These are phyloP conservation scores for Pseudocercospora ulei DNA, from an alignment of 2,329 filamentous ascomycete species.

Conservation along the genomic window DNA sequence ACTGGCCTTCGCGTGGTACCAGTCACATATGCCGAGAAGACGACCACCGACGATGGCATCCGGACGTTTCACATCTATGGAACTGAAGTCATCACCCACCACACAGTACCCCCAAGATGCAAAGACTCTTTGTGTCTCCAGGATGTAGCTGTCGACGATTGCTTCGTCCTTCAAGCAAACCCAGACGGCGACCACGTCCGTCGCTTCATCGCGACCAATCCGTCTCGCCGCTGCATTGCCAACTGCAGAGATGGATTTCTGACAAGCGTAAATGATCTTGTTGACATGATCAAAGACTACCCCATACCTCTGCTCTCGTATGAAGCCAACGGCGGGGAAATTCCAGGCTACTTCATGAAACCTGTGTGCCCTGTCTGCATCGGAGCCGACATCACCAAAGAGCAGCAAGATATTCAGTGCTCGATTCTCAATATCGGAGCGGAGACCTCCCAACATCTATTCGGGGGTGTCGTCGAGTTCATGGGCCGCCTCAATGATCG, in stretches of 20 bases:
- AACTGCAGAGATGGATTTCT: slow-evolving; percentile 25
- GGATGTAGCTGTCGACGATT: slow-evolving; percentile 12
- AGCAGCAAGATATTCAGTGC: slow-evolving; percentile 24
- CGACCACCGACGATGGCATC: not conserved
- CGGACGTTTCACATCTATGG: slow-evolving; percentile 26
- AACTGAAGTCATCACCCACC: slow-evolving; percentile 14
- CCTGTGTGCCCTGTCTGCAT: slow-evolving; percentile 28
- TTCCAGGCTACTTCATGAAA: slow-evolving; percentile 15
- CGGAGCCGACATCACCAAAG: slow-evolving; percentile 20
- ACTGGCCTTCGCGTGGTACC: slow-evolving; percentile 15
- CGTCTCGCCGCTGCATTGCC: slow-evolving; percentile 16
- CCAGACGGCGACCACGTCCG: slow-evolving; percentile 24
- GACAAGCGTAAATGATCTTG: slow-evolving; percentile 10
- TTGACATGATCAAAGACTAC: slow-evolving; percentile 22
- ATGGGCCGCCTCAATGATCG: slow-evolving; percentile 16
- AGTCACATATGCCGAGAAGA: slow-evolving; percentile 15
- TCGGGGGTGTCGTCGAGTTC: slow-evolving; percentile 19
- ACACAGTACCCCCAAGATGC: slow-evolving; percentile 1
- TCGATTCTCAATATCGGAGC: slow-evolving; percentile 9
- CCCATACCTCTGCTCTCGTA: slow-evolving; percentile 12
- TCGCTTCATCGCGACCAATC: slow-evolving; percentile 8
- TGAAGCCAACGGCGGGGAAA: slow-evolving; percentile 8
- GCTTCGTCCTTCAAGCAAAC: slow-evolving; percentile 14
- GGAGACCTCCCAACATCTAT: slow-evolving; percentile 2
- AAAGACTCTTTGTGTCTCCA: slow-evolving; percentile 14